Evolutionary conservation across 345 rosid genomes (phyloP).

Genomic region (Ceriops decandra): DNA sequence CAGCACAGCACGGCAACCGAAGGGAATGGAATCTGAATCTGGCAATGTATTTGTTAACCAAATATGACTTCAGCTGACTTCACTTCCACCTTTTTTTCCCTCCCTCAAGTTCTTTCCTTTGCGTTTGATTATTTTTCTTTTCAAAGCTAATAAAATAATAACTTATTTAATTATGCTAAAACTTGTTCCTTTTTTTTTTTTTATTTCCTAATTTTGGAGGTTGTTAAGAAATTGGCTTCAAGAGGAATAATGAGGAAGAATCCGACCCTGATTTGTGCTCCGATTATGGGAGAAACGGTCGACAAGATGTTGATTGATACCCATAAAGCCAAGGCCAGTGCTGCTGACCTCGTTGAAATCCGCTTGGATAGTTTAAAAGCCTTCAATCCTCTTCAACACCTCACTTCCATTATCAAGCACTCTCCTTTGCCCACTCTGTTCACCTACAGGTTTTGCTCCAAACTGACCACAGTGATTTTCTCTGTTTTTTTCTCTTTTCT

Average conservation of each 20-base stretch:
- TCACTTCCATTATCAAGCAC: constrained; percentile 44
- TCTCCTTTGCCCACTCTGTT: constrained; percentile 76
- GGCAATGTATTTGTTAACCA: background rate
- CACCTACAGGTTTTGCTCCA: constrained; percentile 67
- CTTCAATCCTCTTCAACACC: constrained; percentile 43
- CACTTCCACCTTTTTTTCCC: background rate
- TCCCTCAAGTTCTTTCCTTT: no score
- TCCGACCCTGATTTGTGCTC: constrained; percentile 72
- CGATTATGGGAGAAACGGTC: constrained; percentile 70
- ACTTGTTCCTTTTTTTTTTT: background rate
- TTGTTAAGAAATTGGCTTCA: constrained; percentile 35
- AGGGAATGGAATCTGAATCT: background rate
- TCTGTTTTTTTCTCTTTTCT: no score
- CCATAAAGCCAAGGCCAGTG: constrained; percentile 51
- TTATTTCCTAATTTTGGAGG: background rate
- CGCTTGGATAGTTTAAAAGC: constrained; percentile 63
- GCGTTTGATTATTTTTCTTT: no score
- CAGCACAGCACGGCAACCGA: background rate
- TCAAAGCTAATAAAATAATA: no score
- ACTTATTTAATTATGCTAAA: no score
- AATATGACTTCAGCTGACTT: background rate
- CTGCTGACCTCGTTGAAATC: constrained; percentile 87
- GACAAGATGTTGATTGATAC: constrained; percentile 49
- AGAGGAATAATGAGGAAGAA: constrained; percentile 35
- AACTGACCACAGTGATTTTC: no score